Percentiles rank a stretch among this genome's conserved stretches.
Evolutionary conservation across 2,329 filamentous ascomycete genomes (phyloP).

Genomic region (Ophiostoma sp.): DNA sequence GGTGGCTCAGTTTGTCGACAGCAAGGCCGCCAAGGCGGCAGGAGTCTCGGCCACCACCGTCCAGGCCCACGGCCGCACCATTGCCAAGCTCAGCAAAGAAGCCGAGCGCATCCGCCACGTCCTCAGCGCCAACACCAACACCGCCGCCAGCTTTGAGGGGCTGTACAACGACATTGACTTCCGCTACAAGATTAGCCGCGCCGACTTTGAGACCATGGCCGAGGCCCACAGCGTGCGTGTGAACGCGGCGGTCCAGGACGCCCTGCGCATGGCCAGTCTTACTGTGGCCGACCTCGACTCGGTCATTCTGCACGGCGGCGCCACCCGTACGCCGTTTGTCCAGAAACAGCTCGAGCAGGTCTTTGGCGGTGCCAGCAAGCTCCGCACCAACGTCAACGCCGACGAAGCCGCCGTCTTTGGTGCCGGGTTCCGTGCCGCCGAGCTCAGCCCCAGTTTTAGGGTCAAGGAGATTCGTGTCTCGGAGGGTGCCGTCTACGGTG

Average conservation of each 20-base stretch:
- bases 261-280: constrained; percentile 72
- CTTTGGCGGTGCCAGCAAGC: constrained; percentile 70
- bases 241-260: constrained; percentile 66
- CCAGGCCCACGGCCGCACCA: constrained; percentile 74
- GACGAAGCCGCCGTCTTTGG: constrained; percentile 97
- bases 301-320: constrained; percentile 89
- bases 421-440: constrained; percentile 89
- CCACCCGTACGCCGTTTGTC: constrained; percentile 88
- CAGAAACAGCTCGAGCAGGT: constrained; percentile 82
- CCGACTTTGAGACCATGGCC: constrained; percentile 78
- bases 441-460: constrained; percentile 90
- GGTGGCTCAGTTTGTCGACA: constrained; percentile 73
- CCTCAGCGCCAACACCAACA: constrained; percentile 88
- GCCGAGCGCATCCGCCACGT: constrained; percentile 84
- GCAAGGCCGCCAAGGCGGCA: constrained; percentile 65
- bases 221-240: constrained; percentile 68
- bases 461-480: constrained; percentile 91
- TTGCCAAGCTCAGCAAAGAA: constrained; percentile 91
- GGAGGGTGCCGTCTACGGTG: constrained; percentile 74
- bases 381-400: constrained; percentile 92
- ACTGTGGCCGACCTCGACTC: constrained; percentile 77
- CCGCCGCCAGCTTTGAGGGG: constrained; percentile 77
- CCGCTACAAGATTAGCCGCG: constrained; percentile 80
- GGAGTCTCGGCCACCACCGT: constrained; percentile 64
- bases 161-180: constrained; percentile 92